Percentiles rank a stretch among this genome's conserved stretches.
Evolutionary conservation across 176 grass and related monocot species (phyloP).

Genomic region (Saccharum officinarum): DNA sequence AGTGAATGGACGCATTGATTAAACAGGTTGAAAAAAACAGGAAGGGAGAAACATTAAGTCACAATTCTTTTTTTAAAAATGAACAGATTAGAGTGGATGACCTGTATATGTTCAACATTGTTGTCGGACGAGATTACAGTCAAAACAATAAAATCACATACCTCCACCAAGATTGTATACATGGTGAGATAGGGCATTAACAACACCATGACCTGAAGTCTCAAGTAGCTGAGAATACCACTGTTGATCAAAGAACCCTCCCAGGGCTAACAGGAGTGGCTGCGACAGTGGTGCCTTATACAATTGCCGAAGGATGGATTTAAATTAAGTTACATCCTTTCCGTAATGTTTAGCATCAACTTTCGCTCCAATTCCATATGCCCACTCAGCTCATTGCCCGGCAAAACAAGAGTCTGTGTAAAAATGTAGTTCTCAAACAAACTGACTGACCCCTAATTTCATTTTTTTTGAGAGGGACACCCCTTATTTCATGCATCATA

Average conservation of each 20-base stretch:
- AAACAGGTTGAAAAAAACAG: too few species aligned
- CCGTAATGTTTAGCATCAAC: conserved; percentile 65
- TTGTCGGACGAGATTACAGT: neutral
- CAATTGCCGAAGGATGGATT: conserved; percentile 51
- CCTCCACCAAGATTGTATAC: conserved; percentile 86
- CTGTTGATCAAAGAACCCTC: conserved; percentile 88
- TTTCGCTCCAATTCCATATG: conserved; percentile 56
- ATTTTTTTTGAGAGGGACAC: neutral
- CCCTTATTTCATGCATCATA: neutral
- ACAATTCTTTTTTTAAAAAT: too few species aligned
- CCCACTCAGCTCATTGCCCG: conserved; percentile 83
- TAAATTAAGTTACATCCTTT: conserved; percentile 60
- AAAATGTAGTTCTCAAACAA: conserved; percentile 17
- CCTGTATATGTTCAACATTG: too few species aligned
- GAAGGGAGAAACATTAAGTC: too few species aligned
- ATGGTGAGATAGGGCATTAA: conserved; percentile 73
- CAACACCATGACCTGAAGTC: conserved; percentile 56
- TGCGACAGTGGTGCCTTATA: conserved; percentile 50
- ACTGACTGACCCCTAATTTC: neutral
- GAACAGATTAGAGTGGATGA: too few species aligned
- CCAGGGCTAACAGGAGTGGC: conserved; percentile 69
- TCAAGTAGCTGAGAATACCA: conserved; percentile 77
- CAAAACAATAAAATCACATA: conserved; percentile 33
- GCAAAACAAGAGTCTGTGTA: conserved; percentile 20
- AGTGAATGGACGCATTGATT: too few species aligned